Conservation (phyloP, 768 basidiomycete species). For the Mycena capillaripes region DNA sequence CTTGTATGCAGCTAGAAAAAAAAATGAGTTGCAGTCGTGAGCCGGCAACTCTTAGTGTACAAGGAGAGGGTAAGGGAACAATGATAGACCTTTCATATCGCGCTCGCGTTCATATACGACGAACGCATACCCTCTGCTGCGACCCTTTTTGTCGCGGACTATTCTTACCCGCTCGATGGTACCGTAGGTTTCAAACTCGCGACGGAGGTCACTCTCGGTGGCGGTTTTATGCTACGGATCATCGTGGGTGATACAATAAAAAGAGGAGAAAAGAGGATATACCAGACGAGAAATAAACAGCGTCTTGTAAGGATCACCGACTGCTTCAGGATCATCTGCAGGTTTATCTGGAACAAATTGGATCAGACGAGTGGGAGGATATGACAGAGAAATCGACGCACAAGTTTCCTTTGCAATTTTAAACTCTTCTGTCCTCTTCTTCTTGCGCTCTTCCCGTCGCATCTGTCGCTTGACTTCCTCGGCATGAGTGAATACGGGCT, state of each 20-base stretch:
- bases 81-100: slow-evolving; percentile 94
- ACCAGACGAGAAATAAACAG: slow-evolving; percentile 96
- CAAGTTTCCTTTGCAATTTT: slow-evolving; percentile 88
- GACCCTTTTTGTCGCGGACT: slow-evolving; percentile 90
- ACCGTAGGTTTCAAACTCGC: slow-evolving; percentile 96
- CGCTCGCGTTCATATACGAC: slow-evolving; percentile 98
- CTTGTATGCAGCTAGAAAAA: slow-evolving; percentile 88
- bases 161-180: slow-evolving; percentile 95
- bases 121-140: slow-evolving; percentile 94
- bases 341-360: slow-evolving; percentile 81
- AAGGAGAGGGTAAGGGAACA: slow-evolving; percentile 30
- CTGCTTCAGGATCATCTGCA: slow-evolving; percentile 88
- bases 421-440: slow-evolving; percentile 81
- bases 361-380: slow-evolving; percentile 12
- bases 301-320: slow-evolving; percentile 98
- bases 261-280: slow-evolving; percentile 33
- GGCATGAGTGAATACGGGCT: slow-evolving; percentile 83
- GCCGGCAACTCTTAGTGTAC: slow-evolving; percentile 30
- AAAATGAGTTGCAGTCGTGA: slow-evolving; percentile 37
- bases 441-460: slow-evolving; percentile 82
- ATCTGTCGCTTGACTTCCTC: slow-evolving; percentile 89
- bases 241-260: slow-evolving; percentile 31
- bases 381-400: slow-evolving; percentile 54
- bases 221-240: slow-evolving; percentile 85
- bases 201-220: slow-evolving; percentile 91